These are phyloP conservation scores for Trichoderma simmonsii DNA, from an alignment of 2,329 filamentous ascomycete species.

Conservation along the genomic window DNA sequence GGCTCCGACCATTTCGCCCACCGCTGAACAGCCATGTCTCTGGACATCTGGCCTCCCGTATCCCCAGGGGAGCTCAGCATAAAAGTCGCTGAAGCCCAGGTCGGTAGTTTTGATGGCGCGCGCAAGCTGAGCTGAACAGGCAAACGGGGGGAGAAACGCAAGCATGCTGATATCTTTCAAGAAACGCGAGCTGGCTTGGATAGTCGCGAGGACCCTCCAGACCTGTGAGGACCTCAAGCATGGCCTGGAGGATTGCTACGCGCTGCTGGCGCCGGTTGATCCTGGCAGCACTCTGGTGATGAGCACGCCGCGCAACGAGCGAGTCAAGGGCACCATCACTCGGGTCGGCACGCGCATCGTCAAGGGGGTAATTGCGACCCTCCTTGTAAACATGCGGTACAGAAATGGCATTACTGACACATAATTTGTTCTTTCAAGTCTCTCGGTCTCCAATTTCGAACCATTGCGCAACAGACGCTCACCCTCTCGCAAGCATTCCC, in stretches of 20 bases:
- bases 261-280: conserved; percentile 78
- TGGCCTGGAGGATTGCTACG: conserved; percentile 84
- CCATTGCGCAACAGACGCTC: conserved; percentile 53
- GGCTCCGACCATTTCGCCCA: conserved; percentile 6
- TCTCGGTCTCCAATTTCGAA: conserved; percentile 72
- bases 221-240: conserved; percentile 51
- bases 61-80: conserved; percentile 48
- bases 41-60: conserved; percentile 57
- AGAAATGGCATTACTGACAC: background rate
- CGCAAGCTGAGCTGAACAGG: background rate
- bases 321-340: conserved; percentile 88
- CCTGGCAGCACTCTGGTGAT: conserved; percentile 86
- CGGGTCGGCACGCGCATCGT: conserved; percentile 86
- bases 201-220: conserved; percentile 48
- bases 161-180: conserved; percentile 35
- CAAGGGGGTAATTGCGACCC: conserved; percentile 66
- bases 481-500: conserved; percentile 47
- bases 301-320: conserved; percentile 81
- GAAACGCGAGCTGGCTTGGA: conserved; percentile 55
- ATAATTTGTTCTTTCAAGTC: conserved; percentile 47
- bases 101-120: conserved; percentile 31
- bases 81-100: conserved; percentile 50
- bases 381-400: background rate
- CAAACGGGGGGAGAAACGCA: background rate
- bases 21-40: conserved; percentile 44